These are phyloP conservation scores for Xerocomus brunneocitrinus DNA, from an alignment of 768 basidiomycete genomes.

Conservation along the genomic window DNA sequence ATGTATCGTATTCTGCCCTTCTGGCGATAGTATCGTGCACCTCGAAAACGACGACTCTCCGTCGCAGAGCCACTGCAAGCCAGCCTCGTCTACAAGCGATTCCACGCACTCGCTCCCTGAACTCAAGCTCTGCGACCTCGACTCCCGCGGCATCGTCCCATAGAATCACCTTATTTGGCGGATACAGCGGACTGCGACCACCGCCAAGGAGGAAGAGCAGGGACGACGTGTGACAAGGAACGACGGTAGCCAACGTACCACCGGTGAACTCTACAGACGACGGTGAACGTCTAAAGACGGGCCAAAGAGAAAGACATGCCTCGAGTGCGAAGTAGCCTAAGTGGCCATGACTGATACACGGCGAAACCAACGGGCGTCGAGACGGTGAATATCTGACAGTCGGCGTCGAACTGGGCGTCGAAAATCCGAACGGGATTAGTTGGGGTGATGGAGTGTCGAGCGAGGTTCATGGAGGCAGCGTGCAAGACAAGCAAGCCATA, in stretches of 20 bases:
- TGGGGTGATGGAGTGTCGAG: slow-evolving; percentile 76
- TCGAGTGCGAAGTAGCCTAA: slow-evolving; percentile 75
- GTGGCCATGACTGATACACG: slow-evolving; percentile 71
- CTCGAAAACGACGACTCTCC: slow-evolving; percentile 76
- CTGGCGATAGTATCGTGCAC: slow-evolving; percentile 58
- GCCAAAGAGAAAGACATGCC: slow-evolving; percentile 41
- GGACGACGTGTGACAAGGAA: slow-evolving; percentile 78
- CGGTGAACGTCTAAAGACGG: slow-evolving; percentile 14
- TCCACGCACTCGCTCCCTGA: slow-evolving; percentile 77
- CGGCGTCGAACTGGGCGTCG: slow-evolving; percentile 77
- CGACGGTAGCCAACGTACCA: slow-evolving; percentile 71
- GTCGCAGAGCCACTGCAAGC: slow-evolving; percentile 76
- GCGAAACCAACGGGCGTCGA: slow-evolving; percentile 80
- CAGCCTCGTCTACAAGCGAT: slow-evolving; percentile 77
- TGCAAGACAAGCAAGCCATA: slow-evolving; percentile 21
- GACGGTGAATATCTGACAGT: slow-evolving; percentile 74
- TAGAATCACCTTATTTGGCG: slow-evolving; percentile 86
- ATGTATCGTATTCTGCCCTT: slow-evolving; percentile 80
- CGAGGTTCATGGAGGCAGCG: slow-evolving; percentile 68
- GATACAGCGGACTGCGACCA: slow-evolving; percentile 82
- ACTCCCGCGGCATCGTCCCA: slow-evolving; percentile 79
- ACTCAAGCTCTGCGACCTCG: slow-evolving; percentile 87
- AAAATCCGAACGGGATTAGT: slow-evolving; percentile 71
- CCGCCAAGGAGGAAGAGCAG: slow-evolving; percentile 85
- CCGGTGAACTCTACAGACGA: slow-evolving; percentile 59